Evolutionary conservation across 2,329 filamentous ascomycete species (phyloP).

Genomic region (Boeremia exigua): DNA sequence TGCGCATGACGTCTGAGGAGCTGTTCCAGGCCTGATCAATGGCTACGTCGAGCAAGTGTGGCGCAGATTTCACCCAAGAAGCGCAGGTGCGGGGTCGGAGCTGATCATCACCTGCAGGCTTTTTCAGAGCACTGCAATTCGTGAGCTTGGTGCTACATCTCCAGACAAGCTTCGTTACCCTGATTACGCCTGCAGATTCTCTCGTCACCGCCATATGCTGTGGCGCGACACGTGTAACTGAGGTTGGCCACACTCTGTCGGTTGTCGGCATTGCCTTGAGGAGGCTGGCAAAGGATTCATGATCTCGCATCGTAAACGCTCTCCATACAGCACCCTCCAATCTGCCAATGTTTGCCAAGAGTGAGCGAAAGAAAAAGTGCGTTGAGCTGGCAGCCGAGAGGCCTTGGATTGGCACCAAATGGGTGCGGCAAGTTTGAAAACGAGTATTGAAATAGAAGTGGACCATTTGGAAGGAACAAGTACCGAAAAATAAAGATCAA

Average conservation of each 20-base stretch:
- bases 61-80: conserved; percentile 31
- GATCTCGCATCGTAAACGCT: background rate
- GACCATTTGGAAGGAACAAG: too few relatives aligned
- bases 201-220: conserved; percentile 17
- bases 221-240: conserved; percentile 18
- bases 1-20: conserved; percentile 38
- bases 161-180: conserved; percentile 22
- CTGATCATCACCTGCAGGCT: conserved; percentile 20
- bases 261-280: background rate
- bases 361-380: background rate
- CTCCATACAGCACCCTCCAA: background rate
- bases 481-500: background rate
- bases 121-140: conserved; percentile 23
- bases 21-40: conserved; percentile 23
- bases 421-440: too few relatives aligned
- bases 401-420: background rate
- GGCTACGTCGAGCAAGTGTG: conserved; percentile 27
- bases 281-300: background rate
- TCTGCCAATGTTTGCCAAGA: background rate
- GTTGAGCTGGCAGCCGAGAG: background rate
- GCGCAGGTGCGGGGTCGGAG: conserved; percentile 33
- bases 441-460: too few relatives aligned
- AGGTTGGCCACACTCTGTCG: conserved; percentile 1
- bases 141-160: conserved; percentile 10
- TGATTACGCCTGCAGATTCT: conserved; percentile 3